Percentiles rank a stretch among this genome's conserved stretches.
phyloP scores from a whole-genome alignment of 1,139 yeast genomes.

The Pichia sp. region DNA sequence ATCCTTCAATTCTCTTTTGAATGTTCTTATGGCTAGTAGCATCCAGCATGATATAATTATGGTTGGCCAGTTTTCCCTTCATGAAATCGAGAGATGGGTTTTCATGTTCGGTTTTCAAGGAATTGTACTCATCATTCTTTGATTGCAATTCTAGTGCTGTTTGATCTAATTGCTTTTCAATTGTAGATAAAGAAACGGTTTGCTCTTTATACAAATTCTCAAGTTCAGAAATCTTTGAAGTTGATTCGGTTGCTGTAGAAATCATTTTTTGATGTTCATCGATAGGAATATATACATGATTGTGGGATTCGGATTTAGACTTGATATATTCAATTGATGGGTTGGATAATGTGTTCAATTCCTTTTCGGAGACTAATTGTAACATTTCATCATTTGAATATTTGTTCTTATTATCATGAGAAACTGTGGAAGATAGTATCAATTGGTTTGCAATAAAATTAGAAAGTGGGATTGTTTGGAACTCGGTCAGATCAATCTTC shows the following conservation, averaged over 20 bases:
- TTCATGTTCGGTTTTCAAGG: slow-evolving; percentile 5
- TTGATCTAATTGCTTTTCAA: not conserved
- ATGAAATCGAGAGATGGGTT: slow-evolving; percentile 24
- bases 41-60: slow-evolving; percentile 27
- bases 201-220: not conserved
- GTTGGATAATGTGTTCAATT: not conserved
- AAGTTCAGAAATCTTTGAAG: not conserved
- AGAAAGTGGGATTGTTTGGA: slow-evolving; percentile 9
- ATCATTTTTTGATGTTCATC: slow-evolving; percentile 24
- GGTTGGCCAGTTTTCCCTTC: slow-evolving; percentile 28
- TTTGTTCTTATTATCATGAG: slow-evolving; percentile 42
- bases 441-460: slow-evolving; percentile 1
- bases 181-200: not conserved
- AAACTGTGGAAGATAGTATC: slow-evolving; percentile 29
- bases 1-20: slow-evolving; percentile 1
- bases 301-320: slow-evolving; percentile 32
- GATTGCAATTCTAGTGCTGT: not conserved
- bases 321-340: slow-evolving; percentile 15
- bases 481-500: slow-evolving; percentile 9
- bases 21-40: not conserved
- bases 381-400: slow-evolving; percentile 52
- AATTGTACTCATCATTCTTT: slow-evolving; percentile 21
- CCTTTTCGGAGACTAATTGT: slow-evolving; percentile 36
- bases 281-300: slow-evolving; percentile 28
- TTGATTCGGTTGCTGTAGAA: not conserved